These are phyloP conservation scores for Sarcodon sp. DNA, from an alignment of 768 basidiomycete species.

Conservation along the genomic window DNA sequence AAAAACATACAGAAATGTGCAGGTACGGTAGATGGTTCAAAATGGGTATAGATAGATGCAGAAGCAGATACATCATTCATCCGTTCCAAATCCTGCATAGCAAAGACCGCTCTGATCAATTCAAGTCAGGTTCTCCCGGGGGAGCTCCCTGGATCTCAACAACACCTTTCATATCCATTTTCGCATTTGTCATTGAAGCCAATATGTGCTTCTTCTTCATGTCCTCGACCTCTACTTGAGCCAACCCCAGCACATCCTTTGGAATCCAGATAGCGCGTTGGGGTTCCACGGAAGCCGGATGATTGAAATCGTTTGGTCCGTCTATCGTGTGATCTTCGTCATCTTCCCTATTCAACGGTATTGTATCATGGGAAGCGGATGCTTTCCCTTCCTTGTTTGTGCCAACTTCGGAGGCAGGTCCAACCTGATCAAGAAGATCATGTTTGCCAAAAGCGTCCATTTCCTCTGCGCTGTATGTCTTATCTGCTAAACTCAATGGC, in stretches of 20 bases:
- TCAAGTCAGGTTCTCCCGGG: constrained; percentile 17
- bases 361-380: neutral
- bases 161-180: constrained; percentile 49
- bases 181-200: constrained; percentile 33
- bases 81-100: too few relatives aligned
- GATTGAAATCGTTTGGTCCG: constrained; percentile 61
- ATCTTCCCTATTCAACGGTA: constrained; percentile 2
- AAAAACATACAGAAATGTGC: too few relatives aligned
- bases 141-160: constrained; percentile 38
- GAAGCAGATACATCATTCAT: too few relatives aligned
- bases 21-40: too few relatives aligned
- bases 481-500: constrained; percentile 69
- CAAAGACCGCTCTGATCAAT: neutral
- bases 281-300: constrained; percentile 65
- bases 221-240: constrained; percentile 46
- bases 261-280: constrained; percentile 84
- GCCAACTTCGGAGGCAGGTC: neutral
- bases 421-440: neutral
- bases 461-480: constrained; percentile 27
- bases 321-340: constrained; percentile 12
- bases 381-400: neutral
- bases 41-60: too few relatives aligned
- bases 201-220: constrained; percentile 40
- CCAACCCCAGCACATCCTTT: constrained; percentile 52
- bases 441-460: neutral